These are phyloP conservation scores for Claviceps purpurea DNA, from an alignment of 2,329 filamentous ascomycete species.

Conservation along the genomic window DNA sequence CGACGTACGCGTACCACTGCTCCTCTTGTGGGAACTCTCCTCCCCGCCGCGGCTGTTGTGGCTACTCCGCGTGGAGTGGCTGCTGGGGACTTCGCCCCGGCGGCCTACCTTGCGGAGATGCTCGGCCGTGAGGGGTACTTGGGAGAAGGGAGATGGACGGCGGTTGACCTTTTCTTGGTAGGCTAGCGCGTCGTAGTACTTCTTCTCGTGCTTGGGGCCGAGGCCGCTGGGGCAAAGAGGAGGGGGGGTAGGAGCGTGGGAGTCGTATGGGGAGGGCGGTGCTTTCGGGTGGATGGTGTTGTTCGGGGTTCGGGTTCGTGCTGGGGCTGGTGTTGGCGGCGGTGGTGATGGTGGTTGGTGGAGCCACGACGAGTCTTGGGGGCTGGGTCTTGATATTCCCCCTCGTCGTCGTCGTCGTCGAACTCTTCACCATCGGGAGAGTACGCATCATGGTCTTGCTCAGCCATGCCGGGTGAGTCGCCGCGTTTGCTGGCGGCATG, in stretches of 20 bases:
- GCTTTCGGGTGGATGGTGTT: constrained; percentile 17
- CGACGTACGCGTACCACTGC: constrained; percentile 43
- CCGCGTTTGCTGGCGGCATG: constrained; percentile 21
- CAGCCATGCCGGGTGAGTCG: constrained; percentile 20
- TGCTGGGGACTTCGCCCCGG: constrained; percentile 33
- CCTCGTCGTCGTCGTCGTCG: too few relatives aligned
- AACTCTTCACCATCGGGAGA: too few relatives aligned
- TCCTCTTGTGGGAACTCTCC: constrained; percentile 49
- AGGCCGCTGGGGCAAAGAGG: constrained; percentile 14
- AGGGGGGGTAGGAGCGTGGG: constrained; percentile 15
- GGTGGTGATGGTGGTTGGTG: constrained; percentile 4
- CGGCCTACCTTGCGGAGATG: constrained; percentile 37
- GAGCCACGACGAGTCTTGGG: constrained; percentile 17
- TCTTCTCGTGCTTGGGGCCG: constrained; percentile 22
- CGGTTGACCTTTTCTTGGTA: constrained; percentile 43
- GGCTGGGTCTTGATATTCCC: too few relatives aligned
- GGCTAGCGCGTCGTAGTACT: constrained; percentile 21
- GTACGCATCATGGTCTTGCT: constrained; percentile 23
- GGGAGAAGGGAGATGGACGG: constrained; percentile 14
- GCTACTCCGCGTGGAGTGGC: constrained; percentile 44
- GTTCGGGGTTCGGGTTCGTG: too few relatives aligned
- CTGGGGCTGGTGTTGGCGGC: too few relatives aligned
- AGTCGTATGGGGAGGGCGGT: constrained; percentile 29
- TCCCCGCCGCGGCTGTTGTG: constrained; percentile 47
- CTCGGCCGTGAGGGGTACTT: constrained; percentile 41